Percentiles rank a stretch among this genome's conserved stretches.
Conservation (phyloP, 495 filamentous ascomycete species). For the Sporormia fimetaria region DNA sequence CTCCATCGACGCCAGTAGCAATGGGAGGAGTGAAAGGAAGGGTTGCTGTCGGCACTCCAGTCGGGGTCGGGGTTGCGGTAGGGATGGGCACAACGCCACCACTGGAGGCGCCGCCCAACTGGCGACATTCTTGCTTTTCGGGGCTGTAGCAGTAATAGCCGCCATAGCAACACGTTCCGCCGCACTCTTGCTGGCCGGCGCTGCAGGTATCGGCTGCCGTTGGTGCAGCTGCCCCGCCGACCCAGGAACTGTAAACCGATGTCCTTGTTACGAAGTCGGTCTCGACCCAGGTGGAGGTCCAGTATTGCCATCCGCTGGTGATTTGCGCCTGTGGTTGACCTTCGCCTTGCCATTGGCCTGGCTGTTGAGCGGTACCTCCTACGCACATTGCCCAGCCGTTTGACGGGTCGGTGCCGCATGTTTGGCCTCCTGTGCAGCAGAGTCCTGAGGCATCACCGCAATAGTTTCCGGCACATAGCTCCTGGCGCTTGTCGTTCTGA, state of each 20-base stretch:
- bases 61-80: constrained; percentile 36
- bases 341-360: constrained; percentile 44
- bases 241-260: constrained; percentile 49
- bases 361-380: too few species aligned
- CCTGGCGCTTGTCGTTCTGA: constrained; percentile 23
- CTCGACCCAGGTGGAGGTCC: constrained; percentile 60
- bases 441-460: constrained; percentile 58
- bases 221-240: constrained; percentile 36
- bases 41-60: constrained; percentile 46
- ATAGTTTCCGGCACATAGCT: constrained; percentile 42
- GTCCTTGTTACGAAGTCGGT: constrained; percentile 56
- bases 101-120: constrained; percentile 27
- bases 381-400: too few species aligned
- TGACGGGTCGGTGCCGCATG: constrained; percentile 57
- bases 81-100: constrained; percentile 25
- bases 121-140: constrained; percentile 36
- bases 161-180: constrained; percentile 59
- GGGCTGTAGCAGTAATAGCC: constrained; percentile 52
- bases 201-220: constrained; percentile 38
- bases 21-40: constrained; percentile 48
- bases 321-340: constrained; percentile 22
- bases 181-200: constrained; percentile 54
- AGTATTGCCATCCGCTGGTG: constrained; percentile 44
- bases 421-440: constrained; percentile 51
- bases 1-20: constrained; percentile 41